Base-by-base conservation (phyloP, 371 early-diverging fungal species). In the Dinochytrium kinnereticum region DNA sequence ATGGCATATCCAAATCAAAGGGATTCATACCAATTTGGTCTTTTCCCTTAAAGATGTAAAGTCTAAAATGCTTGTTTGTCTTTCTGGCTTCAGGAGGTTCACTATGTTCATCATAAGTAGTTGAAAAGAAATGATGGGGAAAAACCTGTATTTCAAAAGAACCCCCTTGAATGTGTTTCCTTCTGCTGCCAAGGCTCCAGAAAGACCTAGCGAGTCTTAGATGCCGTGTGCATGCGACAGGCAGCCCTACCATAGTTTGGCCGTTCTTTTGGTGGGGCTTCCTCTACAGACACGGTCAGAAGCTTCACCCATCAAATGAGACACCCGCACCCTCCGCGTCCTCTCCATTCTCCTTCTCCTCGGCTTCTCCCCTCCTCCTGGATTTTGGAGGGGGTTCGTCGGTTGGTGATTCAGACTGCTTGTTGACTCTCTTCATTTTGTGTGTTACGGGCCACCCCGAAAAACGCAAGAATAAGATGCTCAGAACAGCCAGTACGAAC, bases 11-110 rank as follows among this genome's bases (percentile, higher is more conserved):
- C 28, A 68, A 38, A 40, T 17, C 38, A 1, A 64, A 50, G 2
- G 26, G 1, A 10, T n/a, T 55, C 76, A 69, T 84, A 92, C 92
- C 96, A 38, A 95, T 82, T 75, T 95, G 92, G 59, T 96, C 90
- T 59, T 90, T 88, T 44, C 92, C 94, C 78, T 97, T 97, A 81
- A 96, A 98, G 0, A 96, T 94, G 79, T 96, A 95, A 31, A 96
- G 80, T 70, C 97, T 86, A 92, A 92, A 96, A 69, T 85, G 85
- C 28, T 81, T 75, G 10, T 74, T 83, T 0, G 97, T 94, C 64
- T 90, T 90, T 34, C 94, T 84, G 0, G 96, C 94, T 76, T 98
- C 98, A 0, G 92, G 86, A 0, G 98, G 98, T 75, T 96, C 97
- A 40, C 78, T 61, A 34, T 7, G 10, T 7, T 55, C 7, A 21